These are phyloP conservation scores for Xanthoconium purpureum DNA, from an alignment of 768 basidiomycete species.

Conservation along the genomic window DNA sequence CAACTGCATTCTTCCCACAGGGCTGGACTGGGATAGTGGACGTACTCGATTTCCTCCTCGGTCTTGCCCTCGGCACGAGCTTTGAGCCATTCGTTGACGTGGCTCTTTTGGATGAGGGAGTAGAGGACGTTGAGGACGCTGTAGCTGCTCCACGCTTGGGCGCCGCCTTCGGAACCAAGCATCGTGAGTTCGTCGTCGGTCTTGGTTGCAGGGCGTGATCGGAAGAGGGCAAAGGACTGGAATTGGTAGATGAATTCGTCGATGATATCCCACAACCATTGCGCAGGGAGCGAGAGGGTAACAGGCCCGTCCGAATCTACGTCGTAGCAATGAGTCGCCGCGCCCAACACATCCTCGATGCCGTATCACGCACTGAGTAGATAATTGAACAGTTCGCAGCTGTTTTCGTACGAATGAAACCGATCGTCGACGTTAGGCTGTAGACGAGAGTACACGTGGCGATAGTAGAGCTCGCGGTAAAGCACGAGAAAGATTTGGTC, in stretches of 20 bases:
- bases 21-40: constrained; percentile 11
- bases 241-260: constrained; percentile 99
- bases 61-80: constrained; percentile 80
- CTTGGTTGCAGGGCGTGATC: constrained; percentile 80
- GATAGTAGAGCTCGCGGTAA: constrained; percentile 93
- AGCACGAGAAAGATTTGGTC: constrained; percentile 96
- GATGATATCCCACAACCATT: constrained; percentile 98
- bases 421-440: constrained; percentile 96
- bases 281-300: constrained; percentile 88
- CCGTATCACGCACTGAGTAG: constrained; percentile 63
- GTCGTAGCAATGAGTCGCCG: neutral
- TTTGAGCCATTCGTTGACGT: constrained; percentile 87
- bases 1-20: neutral
- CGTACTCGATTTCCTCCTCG: constrained; percentile 80
- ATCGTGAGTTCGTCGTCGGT: constrained; percentile 84
- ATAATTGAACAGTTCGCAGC: constrained; percentile 98
- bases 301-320: constrained; percentile 91
- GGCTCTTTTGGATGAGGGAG: constrained; percentile 96
- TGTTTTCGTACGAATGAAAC: constrained; percentile 97
- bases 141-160: constrained; percentile 95
- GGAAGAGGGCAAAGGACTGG: constrained; percentile 92
- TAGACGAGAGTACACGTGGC: constrained; percentile 93
- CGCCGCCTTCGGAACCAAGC: constrained; percentile 73
- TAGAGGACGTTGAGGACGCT: constrained; percentile 97
- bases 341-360: too few relatives aligned